A percentile compares a stretch with the other conserved stretches of the same genome.
Conservation (phyloP, 2,329 filamentous ascomycete genomes). For the Aspergillus puulaauensis region DNA sequence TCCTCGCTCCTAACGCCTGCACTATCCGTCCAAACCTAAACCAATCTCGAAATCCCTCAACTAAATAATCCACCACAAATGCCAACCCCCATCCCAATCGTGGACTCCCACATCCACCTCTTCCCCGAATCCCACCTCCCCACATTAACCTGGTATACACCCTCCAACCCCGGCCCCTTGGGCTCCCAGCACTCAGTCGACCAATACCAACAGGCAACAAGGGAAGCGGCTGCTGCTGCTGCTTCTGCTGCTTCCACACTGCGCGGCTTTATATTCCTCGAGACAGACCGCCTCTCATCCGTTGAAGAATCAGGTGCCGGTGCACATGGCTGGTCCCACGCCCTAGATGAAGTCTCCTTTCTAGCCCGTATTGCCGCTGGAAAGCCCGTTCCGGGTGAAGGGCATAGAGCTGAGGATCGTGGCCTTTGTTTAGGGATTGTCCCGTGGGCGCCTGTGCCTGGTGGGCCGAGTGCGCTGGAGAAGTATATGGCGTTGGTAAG, state of each 20-base stretch:
- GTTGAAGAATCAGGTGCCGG: conserved; percentile 44
- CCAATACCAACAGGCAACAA: conserved; percentile 58
- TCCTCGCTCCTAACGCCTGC: too few relatives aligned
- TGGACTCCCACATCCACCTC: conserved; percentile 92
- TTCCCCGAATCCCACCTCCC: conserved; percentile 68
- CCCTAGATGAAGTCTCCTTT: conserved; percentile 71
- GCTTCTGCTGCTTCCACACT: conserved; percentile 40
- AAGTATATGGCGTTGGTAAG: conserved; percentile 65
- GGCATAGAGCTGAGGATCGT: conserved; percentile 54
- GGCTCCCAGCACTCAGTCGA: conserved; percentile 63
- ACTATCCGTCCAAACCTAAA: too few relatives aligned
- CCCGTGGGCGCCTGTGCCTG: conserved; percentile 81
- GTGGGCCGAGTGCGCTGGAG: conserved; percentile 59
- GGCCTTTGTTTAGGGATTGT: conserved; percentile 68
- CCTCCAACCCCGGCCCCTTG: conserved; percentile 59
- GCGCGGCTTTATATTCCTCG: conserved; percentile 76
- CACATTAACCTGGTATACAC: conserved; percentile 68
- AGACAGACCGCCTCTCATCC: conserved; percentile 72
- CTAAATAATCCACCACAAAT: not conserved
- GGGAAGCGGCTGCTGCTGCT: conserved; percentile 18
- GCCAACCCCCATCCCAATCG: conserved; percentile 52
- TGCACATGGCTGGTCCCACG: conserved; percentile 60
- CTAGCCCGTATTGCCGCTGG: conserved; percentile 66
- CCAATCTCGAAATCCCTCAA: not conserved
- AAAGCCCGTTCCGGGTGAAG: conserved; percentile 56